Evolutionary conservation across 179 eudicot genomes (phyloP).

Genomic region (Spinacia oleracea): DNA sequence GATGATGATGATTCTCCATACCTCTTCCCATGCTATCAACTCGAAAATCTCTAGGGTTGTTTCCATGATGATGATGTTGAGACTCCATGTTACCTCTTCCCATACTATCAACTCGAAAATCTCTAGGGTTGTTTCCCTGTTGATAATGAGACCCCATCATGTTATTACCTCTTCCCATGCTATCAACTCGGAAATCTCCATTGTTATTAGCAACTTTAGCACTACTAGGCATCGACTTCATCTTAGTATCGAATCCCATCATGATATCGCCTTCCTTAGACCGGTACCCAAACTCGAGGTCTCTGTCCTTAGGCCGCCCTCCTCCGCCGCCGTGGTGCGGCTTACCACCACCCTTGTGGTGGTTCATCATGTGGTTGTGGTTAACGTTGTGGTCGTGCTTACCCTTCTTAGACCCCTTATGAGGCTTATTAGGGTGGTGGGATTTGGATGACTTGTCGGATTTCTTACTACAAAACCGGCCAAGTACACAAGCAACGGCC

Average conservation of each 20-base stretch:
- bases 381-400: slow-evolving; percentile 4
- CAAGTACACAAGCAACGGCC: slow-evolving; percentile 59
- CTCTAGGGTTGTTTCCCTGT: slow-evolving; percentile 18
- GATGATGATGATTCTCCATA: slow-evolving; percentile 18
- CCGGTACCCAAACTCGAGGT: slow-evolving; percentile 42
- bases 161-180: slow-evolving; percentile 19
- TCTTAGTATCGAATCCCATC: slow-evolving; percentile 56
- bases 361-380: slow-evolving; percentile 20
- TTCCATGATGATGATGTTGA: slow-evolving; percentile 11
- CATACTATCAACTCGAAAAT: slow-evolving; percentile 26
- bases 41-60: slow-evolving; percentile 27
- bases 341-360: slow-evolving; percentile 2
- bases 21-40: slow-evolving; percentile 27
- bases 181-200: slow-evolving; percentile 26
- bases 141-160: slow-evolving; percentile 8
- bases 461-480: slow-evolving; percentile 59
- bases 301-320: slow-evolving; percentile 33
- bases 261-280: slow-evolving; percentile 56
- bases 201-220: slow-evolving; percentile 35
- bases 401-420: slow-evolving; percentile 24
- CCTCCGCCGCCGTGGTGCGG: slow-evolving; percentile 29
- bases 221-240: slow-evolving; percentile 23
- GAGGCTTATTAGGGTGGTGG: slow-evolving; percentile 45
- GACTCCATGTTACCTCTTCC: slow-evolving; percentile 22
- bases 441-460: slow-evolving; percentile 30